Evolutionary conservation across 2,329 filamentous ascomycete genomes (phyloP), one percentile per base, ranked within the genome.

Genomic region (Monosporascus sp.): DNA sequence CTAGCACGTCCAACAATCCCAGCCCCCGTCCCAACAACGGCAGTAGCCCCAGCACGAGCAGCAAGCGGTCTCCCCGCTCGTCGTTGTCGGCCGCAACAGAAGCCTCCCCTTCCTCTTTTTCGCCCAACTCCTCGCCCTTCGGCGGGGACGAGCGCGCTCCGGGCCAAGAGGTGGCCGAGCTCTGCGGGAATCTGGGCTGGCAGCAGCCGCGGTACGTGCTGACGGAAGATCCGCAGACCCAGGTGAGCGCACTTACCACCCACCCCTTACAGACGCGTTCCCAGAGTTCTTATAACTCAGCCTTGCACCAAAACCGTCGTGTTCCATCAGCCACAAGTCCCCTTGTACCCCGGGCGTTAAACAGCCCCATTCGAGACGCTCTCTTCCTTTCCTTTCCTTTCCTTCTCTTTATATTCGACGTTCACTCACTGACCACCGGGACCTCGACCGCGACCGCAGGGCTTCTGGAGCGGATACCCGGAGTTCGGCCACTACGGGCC

Each of bases 401-500:
- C 9, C 24, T 9, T 5, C 24, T n/a, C 17, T 4, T 41, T 41
- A 3, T 9, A 3, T 41, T n/a, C 7, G 19, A 41, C 17, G 17
- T 41, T 8, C 38, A 8, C 7, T 19, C 19, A 6, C 38, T 41
- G 38, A 41, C 19, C 17, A 19, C 7, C 9, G 17, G 38, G 31
- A 35, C 19, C 19, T 4, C 19, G 6, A 40, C 7, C 16, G 7
- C 43, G n/a, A n/a, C 11, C n/a, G 7, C 43, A 38, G 3, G 62
- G 58, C 20, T 68, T 71, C 50, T 81, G 66, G 56, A 60, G 59
- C 43, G 78, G 74, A 0, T 56, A 57, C 17, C 60, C 70, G 11
- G 55, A 67, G 50, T 76, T 74, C 37, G 17, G 17, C 19, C 11
- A 61, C 17, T 52, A 62, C 22, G 59, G 55, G 7, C 14, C 52